Percentiles rank a stretch among this genome's conserved stretches.
Evolutionary conservation across 1,139 yeast genomes (phyloP).

Genomic region (Pneumocystis canis): DNA sequence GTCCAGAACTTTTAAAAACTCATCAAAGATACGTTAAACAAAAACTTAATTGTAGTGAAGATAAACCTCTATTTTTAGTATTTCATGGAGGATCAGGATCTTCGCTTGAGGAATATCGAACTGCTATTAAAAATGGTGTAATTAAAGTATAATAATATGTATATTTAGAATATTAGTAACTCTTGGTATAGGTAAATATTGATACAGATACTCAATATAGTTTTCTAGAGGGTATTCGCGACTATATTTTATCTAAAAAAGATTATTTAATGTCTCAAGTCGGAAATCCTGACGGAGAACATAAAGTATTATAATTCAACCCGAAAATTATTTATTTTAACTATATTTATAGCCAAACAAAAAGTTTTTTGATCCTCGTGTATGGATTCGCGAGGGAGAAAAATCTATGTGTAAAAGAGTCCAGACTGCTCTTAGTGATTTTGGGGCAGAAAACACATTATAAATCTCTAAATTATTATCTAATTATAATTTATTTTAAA

Average conservation of each 20-base stretch:
- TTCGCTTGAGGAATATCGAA: conserved; percentile 75
- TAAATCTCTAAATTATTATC: conserved; percentile 7
- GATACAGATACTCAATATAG: conserved; percentile 99
- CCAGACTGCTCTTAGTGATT: conserved; percentile 64
- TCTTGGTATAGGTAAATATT: conserved; percentile 58
- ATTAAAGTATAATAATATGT: conserved; percentile 99
- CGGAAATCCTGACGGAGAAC: conserved; percentile 99
- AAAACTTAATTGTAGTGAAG: conserved; percentile 36
- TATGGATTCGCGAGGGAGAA: conserved; percentile 99
- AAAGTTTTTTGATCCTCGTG: conserved; percentile 99
- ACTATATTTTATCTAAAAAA: conserved; percentile 88
- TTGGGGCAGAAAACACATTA: conserved; percentile 35
- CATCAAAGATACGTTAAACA: conserved; percentile 74
- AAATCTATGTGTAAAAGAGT: conserved; percentile 90
- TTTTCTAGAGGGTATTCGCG: conserved; percentile 89
- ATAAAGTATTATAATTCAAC: conserved; percentile 62
- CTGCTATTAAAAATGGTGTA: conserved; percentile 85
- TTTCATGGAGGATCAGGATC: conserved; percentile 99
- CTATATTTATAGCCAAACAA: conserved; percentile 29
- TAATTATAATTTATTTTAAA: not conserved
- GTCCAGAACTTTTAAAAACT: conserved; percentile 86
- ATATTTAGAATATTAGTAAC: conserved; percentile 97
- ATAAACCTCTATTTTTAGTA: conserved; percentile 81
- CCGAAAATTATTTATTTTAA: not conserved
- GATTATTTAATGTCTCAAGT: conserved; percentile 78